Base-by-base conservation (phyloP, 768 basidiomycete species). In the Hemileccinum rubropunctum region DNA sequence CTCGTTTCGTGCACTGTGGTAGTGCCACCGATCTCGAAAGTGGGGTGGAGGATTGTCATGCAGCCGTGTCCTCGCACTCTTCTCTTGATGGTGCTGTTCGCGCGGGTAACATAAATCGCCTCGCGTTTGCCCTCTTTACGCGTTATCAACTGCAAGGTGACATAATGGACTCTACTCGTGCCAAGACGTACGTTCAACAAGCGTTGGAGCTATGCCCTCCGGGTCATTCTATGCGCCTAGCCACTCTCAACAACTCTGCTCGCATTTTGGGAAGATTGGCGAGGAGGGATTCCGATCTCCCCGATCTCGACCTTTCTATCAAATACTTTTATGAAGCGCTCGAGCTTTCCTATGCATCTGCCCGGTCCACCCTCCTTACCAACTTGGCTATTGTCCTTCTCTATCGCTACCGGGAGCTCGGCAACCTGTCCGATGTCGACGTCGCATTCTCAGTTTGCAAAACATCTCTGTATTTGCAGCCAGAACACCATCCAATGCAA, bases 21-120 rank as follows among this genome's bases (percentile, higher is more conserved):
- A 44, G 45, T n/a, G 34, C 20, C 5, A 21, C 45, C 13, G 65
- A 69, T 47, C 45, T 70, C 1, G 61, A 68, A 20, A 51, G 58
- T 32, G 61, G 61, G 6, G 58, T 68, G 32, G 49, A 50, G 45
- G 46, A 36, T 32, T 56, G 58, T 13, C 44, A 50, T 21, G 38
- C 45, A 4, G 61, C 56, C 12, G 21, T 56, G 2, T 48, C 47
- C 33, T 42, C 36, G 6, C 45, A 46, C 5, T 46, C 57, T 1
- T 48, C 56, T 30, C 42, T 17, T 2, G 38, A 56, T 32, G 37
- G 44, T n/a, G 45, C 36, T n/a, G 5, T 4, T 7, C 48, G 46
- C 20, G 38, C 53, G 2, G 20, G 20, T 12, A 49, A 49, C 20
- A 45, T 58, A 33, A 56, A 21, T 33, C 40, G 38, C 23, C 52